Base-by-base conservation (phyloP, 768 basidiomycete genomes). In the Baorangia bicolor region DNA sequence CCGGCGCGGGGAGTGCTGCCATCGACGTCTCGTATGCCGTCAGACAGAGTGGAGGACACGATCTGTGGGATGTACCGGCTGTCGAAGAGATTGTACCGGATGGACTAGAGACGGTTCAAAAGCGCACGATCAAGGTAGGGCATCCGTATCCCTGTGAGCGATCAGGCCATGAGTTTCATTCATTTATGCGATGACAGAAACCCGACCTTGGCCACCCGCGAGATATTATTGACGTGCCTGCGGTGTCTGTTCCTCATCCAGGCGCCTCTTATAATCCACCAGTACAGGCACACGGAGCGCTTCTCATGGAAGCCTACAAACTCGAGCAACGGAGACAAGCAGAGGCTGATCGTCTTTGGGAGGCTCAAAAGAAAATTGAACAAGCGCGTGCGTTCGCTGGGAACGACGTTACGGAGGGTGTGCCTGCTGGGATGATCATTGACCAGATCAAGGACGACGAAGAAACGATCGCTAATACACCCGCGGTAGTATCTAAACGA, bases 211-310 rank as follows among this genome's bases (percentile, higher is more conserved):
- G 67, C 11, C 77, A 80, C 51, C 78, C 79, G 0, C 79, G 81
- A 38, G 64, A 81, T 21, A 53, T 69, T 21, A 92, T 92, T 56
- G 76, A 80, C 10, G 60, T 88, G 0, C 83, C 87, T 1, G 87
- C 91, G 1, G 81, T 93, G 1, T 63, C 75, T 1, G 73, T 84
- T 4, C 94, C 94, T 0, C 90, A 91, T 60, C 84, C 83, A 31
- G 94, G 94, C 20, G 81, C 87, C 4, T 94, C 92, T 18, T 98
- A 98, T 68, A 97, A 97, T 67, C 94, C 94, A 0, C 84, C 85
- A 0, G 83, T 81, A 1, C 77, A 81, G 4, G 84, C 87, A 0
- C 90, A 96, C 62, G 80, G 83, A 47, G 83, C 84, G 46, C 81
- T 96, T 5, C 67, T 98, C 21, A 73, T 80, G 13, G 72, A 81